Percentiles rank a stretch among this genome's conserved stretches.
phyloP scores from a whole-genome alignment of 306 rosid genomes.

The Cucumis cinereus region DNA sequence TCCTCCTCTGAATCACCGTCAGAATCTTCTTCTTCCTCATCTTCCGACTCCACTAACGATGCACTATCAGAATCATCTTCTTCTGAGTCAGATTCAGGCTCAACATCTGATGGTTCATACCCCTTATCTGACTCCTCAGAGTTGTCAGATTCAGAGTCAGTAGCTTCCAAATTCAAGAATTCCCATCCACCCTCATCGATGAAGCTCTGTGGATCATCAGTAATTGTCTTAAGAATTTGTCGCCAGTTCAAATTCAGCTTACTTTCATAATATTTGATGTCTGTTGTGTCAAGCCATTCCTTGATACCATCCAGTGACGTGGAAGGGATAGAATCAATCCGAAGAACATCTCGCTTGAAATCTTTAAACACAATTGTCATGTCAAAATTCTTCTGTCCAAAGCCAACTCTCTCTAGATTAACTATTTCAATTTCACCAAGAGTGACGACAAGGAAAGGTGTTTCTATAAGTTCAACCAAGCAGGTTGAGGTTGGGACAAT shows the following conservation, averaged over 20 bases:
- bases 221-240: constrained; percentile 85
- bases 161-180: constrained; percentile 81
- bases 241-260: constrained; percentile 93
- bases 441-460: constrained; percentile 79
- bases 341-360: constrained; percentile 78
- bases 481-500: constrained; percentile 85
- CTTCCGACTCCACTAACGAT: constrained; percentile 83
- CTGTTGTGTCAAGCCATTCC: constrained; percentile 94
- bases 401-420: constrained; percentile 91
- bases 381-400: constrained; percentile 97
- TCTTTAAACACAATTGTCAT: constrained; percentile 88
- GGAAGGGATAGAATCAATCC: constrained; percentile 88
- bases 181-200: constrained; percentile 98
- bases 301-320: constrained; percentile 83
- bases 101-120: constrained; percentile 72
- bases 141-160: constrained; percentile 78
- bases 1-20: constrained; percentile 39
- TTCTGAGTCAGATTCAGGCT: constrained; percentile 80
- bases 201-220: constrained; percentile 86
- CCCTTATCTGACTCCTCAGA: constrained; percentile 86
- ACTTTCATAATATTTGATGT: constrained; percentile 88
- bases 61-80: constrained; percentile 74
- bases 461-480: constrained; percentile 87
- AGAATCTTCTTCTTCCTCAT: constrained; percentile 38
- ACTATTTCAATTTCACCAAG: constrained; percentile 90